Conservation (phyloP, 345 rosid genomes). For the Punica granatum region DNA sequence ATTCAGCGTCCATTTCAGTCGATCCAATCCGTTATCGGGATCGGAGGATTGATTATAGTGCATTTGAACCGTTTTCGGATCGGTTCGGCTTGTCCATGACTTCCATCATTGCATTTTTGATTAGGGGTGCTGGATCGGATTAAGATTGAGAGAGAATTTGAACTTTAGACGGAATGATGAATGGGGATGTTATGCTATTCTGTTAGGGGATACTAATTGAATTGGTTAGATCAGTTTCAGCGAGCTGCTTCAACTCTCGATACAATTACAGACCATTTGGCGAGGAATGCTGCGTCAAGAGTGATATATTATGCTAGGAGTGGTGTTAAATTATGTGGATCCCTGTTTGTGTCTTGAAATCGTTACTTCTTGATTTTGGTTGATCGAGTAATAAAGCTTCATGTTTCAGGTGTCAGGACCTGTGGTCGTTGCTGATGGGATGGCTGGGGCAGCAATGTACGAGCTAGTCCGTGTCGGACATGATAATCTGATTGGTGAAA, state of each 20-base stretch:
- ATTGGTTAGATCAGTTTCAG: slow-evolving; percentile 1
- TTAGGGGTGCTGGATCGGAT: background rate
- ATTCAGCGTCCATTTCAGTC: background rate
- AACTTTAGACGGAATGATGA: background rate
- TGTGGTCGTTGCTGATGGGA: slow-evolving; percentile 96
- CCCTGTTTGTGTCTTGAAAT: background rate
- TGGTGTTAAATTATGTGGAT: background rate
- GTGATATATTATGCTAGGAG: background rate
- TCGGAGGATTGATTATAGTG: background rate
- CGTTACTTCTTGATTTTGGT: background rate
- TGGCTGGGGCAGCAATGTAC: slow-evolving; percentile 99
- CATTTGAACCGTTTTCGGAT: background rate
- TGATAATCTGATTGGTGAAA: slow-evolving; percentile 93
- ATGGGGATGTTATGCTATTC: background rate
- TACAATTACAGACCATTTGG: background rate
- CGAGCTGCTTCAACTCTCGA: background rate
- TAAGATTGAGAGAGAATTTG: background rate
- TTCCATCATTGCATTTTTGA: background rate
- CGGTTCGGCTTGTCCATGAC: background rate
- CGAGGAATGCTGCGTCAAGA: background rate
- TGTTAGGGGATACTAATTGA: background rate
- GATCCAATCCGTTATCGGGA: background rate
- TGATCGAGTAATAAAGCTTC: background rate
- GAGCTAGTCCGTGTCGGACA: slow-evolving; percentile 98
- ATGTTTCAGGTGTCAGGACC: slow-evolving; percentile 73